These are phyloP conservation scores for Starmerella geochares DNA, from an alignment of 805 yeast genomes.

Conservation along the genomic window DNA sequence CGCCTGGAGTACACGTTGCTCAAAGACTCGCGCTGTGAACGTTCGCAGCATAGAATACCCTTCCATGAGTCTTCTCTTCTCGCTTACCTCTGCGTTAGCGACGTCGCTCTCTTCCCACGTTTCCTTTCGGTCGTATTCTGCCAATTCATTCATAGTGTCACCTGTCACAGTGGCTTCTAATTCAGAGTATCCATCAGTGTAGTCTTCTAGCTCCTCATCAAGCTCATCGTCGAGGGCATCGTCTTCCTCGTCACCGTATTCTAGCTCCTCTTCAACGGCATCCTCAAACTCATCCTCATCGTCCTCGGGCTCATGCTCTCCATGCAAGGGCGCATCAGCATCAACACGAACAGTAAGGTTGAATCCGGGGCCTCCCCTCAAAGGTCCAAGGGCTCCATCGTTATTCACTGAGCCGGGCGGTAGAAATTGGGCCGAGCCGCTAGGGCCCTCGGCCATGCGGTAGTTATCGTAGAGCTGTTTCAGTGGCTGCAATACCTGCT, in stretches of 20 bases:
- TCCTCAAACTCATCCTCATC: constrained; percentile 3
- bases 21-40: constrained; percentile 68
- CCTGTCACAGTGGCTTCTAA: constrained; percentile 5
- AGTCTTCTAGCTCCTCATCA: constrained; percentile 16
- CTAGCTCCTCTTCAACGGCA: constrained; percentile 10
- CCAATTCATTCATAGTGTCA: constrained; percentile 26
- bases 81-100: constrained; percentile 30
- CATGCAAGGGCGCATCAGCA: neutral
- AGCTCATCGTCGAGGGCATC: constrained; percentile 21
- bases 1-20: constrained; percentile 60
- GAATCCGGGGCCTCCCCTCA: neutral
- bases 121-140: constrained; percentile 30
- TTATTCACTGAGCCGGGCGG: neutral
- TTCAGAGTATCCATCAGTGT: constrained; percentile 4
- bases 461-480: constrained; percentile 5
- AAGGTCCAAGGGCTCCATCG: neutral
- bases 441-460: constrained; percentile 1
- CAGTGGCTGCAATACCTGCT: constrained; percentile 3
- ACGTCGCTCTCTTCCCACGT: constrained; percentile 26
- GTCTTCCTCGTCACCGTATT: constrained; percentile 19
- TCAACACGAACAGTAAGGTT: constrained; percentile 1
- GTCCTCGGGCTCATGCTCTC: neutral
- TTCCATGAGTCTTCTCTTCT: constrained; percentile 52
- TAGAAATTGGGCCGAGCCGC: neutral
- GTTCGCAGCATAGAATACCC: constrained; percentile 70